Base-by-base conservation (phyloP, 495 filamentous ascomycete genomes). In the Chaetomium fimeti region DNA sequence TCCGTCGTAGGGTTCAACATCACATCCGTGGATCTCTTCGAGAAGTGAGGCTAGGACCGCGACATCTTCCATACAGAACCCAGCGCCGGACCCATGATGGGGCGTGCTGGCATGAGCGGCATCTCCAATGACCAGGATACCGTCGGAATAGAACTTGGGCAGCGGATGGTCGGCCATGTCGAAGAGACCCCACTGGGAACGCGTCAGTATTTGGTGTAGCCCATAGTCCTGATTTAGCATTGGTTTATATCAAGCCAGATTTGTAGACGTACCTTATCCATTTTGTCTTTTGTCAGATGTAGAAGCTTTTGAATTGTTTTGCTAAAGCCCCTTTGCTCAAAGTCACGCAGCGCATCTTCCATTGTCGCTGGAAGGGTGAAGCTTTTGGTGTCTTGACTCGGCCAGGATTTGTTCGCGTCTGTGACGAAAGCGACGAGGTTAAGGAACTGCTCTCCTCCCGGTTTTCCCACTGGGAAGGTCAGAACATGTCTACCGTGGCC, bases 41-140 rank as follows among this genome's bases (percentile, higher is more conserved):
- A 90, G 72, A 0, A 91, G 69, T n/a, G 79, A 77, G 15, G 81
- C 77, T 1, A 91, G 74, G 15, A 89, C 78, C 54, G 81, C 81
- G 7, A 86, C 83, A 73, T 91, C 88, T 68, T 91, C 88, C 38
- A 91, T 83, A 3, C 86, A 85, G 74, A 87, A 83, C 0, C 88
- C 87, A 0, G 87, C 87, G 0, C 88, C 88, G 2, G 87, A 79
- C 11, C 87, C 88, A 66, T 90, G 87, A 68, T 90, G 87, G 0
- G 88, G 89, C 3, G 87, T 89, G 0, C 82, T 82, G 0, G 88
- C 87, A 65, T 91, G 89, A 0, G 88, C 88, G 0, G 88, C 88
- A 66, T 91, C 88, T 1, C 89, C 88, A 0, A 89, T 73, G 2
- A 91, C 76, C 7, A 81, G 83, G 0, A 90, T 67, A 0, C 80